Conservation (phyloP, 1,284 basidiomycete species). For the Porphyrellus sp. region DNA sequence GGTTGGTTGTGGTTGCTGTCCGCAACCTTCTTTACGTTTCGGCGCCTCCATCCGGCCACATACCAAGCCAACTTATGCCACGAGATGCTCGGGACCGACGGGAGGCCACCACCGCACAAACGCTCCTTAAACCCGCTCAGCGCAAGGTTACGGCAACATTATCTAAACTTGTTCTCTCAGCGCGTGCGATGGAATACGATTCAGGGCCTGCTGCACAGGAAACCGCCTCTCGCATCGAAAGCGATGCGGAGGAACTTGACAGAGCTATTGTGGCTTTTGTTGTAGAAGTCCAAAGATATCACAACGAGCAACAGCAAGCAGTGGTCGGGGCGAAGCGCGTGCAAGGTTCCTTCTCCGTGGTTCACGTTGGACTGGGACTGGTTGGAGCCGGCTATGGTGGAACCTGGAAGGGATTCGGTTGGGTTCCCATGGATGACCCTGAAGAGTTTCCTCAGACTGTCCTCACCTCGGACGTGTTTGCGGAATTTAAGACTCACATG, state of each 20-base stretch:
- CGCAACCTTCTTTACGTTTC: slow-evolving; percentile 73
- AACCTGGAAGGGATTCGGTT: slow-evolving; percentile 78
- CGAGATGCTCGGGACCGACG: slow-evolving; percentile 45
- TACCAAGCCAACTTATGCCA: slow-evolving; percentile 56
- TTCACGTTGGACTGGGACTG: slow-evolving; percentile 67
- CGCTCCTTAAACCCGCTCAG: slow-evolving; percentile 68
- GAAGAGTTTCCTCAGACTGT: slow-evolving; percentile 47
- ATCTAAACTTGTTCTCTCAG: slow-evolving; percentile 72
- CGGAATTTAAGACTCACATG: slow-evolving; percentile 49
- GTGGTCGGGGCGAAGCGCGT: slow-evolving; percentile 51
- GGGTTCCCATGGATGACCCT: slow-evolving; percentile 53
- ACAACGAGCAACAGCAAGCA: slow-evolving; percentile 40
- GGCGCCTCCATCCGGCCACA: slow-evolving; percentile 59
- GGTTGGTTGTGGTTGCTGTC: slow-evolving; percentile 64
- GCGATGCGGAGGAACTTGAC: slow-evolving; percentile 76
- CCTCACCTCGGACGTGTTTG: slow-evolving; percentile 50
- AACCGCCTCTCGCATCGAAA: slow-evolving; percentile 68
- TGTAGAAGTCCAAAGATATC: slow-evolving; percentile 61
- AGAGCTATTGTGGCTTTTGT: slow-evolving; percentile 72
- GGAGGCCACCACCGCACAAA: slow-evolving; percentile 46
- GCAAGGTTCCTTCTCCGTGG: slow-evolving; percentile 59
- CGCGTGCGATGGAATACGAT: slow-evolving; percentile 74
- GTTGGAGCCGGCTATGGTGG: slow-evolving; percentile 68
- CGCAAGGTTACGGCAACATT: slow-evolving; percentile 76
- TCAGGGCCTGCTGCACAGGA: slow-evolving; percentile 59